Evolutionary conservation across 306 rosid genomes (phyloP), one percentile per base, ranked within the genome.

Genomic region (Lagenaria siceraria): DNA sequence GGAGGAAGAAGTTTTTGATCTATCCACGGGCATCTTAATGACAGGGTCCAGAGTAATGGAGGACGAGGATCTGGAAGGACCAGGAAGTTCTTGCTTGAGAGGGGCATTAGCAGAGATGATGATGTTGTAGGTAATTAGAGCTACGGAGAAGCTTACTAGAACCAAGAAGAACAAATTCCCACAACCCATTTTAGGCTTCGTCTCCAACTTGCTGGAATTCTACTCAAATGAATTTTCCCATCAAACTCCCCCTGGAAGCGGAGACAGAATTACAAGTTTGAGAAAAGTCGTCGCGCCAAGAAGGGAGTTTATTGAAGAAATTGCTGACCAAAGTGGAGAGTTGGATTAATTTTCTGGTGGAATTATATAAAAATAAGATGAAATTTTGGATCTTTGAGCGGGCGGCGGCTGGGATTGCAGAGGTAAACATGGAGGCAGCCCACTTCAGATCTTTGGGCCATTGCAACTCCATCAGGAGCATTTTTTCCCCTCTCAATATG

Each of bases 101-200:
- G 99, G 93, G 2, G 92, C 95, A 76, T 85, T 90, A 2, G 96
- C 91, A 8, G 99, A 96, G 79, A 96, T 89, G 25, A 96, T 88
- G 42, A 96, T 89, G 89, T 96, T 96, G 89, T 96, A 96, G 1
- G 99, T 96, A 46, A 96, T 96, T 4, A 96, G 86, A 42, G 99
- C 93, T 4, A 92, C 91, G 4, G 99, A 96, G 86, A 96, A 92
- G 60, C 89, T 84, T 33, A 92, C 55, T 14, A 96, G 89, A 31
- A 88, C 48, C 65, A 86, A 65, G 88, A 89, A 96, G 92, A 96
- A 92, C 80, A 86, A 48, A 68, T 96, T 96, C 18, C 99, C 98
- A 77, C 97, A 96, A 77, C 93, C 97, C 99, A 96, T 96, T 59
- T 85, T 53, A 24, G 21, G 0, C 6, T n/a, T 63, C 24, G 27